These are phyloP conservation scores for Diaporthe humulicola DNA, from an alignment of 2,329 filamentous ascomycete genomes.

Conservation along the genomic window DNA sequence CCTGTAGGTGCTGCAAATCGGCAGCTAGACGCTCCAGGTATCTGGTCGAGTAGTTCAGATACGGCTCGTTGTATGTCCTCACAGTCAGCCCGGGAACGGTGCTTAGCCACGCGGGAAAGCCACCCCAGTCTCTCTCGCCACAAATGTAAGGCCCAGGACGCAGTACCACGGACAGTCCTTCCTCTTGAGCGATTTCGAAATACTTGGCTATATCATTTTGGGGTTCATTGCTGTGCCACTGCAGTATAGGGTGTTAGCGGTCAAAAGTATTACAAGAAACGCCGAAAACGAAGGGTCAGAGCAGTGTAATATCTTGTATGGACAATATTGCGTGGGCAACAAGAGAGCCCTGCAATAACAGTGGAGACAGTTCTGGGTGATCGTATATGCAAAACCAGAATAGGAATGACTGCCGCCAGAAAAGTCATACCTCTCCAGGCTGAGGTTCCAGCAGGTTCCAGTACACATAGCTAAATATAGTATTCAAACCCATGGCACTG, in stretches of 20 bases:
- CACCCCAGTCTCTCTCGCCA: conserved; percentile 63
- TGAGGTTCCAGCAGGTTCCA: conserved; percentile 63
- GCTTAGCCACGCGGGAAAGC: conserved; percentile 60
- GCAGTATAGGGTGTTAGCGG: neutral
- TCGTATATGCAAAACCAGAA: neutral
- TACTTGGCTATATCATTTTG: conserved; percentile 63
- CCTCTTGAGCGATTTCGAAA: conserved; percentile 60
- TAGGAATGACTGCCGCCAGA: neutral
- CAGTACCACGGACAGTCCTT: conserved; percentile 60
- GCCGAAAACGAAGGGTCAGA: neutral
- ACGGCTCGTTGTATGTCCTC: conserved; percentile 55
- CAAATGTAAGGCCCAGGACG: conserved; percentile 63
- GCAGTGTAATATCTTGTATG: neutral
- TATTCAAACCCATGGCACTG: conserved; percentile 62
- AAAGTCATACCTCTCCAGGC: conserved; percentile 45
- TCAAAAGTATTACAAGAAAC: too few relatives aligned
- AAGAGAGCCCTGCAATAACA: neutral
- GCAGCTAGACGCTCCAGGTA: conserved; percentile 56
- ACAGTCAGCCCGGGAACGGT: conserved; percentile 56
- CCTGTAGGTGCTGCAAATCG: conserved; percentile 52
- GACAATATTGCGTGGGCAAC: neutral
- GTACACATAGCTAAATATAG: conserved; percentile 64
- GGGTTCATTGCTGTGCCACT: conserved; percentile 51
- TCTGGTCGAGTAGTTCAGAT: conserved; percentile 51
- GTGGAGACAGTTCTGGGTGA: neutral